phyloP scores from a whole-genome alignment of 148 eudicot genomes.

The Fagopyrum tataricum region DNA sequence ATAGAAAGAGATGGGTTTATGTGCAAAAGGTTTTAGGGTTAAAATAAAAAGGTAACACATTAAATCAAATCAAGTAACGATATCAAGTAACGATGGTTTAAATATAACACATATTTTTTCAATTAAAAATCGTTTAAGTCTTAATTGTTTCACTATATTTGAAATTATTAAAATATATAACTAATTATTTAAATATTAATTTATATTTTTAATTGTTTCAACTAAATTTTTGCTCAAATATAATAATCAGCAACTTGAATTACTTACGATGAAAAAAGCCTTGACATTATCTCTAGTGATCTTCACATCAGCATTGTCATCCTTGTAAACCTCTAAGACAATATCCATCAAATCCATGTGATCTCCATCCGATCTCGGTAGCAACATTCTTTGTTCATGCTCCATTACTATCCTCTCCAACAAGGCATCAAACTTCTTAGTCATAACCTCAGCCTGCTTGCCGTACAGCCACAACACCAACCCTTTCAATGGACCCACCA shows the following conservation, averaged over 20 bases:
- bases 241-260: neutral
- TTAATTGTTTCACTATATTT: no score
- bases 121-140: no score
- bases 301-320: conserved; percentile 25
- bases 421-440: conserved; percentile 19
- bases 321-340: conserved; percentile 20
- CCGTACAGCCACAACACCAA: conserved; percentile 24
- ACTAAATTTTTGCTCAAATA: neutral
- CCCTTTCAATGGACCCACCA: conserved; percentile 21
- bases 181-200: neutral
- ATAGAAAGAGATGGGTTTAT: no score
- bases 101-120: no score
- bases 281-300: conserved; percentile 28
- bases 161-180: no score
- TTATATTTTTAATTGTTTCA: neutral
- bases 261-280: conserved; percentile 27
- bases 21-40: no score
- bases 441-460: conserved; percentile 13
- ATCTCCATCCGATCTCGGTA: neutral
- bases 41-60: no score
- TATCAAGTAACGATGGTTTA: no score
- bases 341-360: conserved; percentile 30
- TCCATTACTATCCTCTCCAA: conserved; percentile 26
- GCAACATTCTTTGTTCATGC: conserved; percentile 18
- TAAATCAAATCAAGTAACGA: no score